Conservation (phyloP, 352 stramenopile species). For the Phytophthora europaea region DNA sequence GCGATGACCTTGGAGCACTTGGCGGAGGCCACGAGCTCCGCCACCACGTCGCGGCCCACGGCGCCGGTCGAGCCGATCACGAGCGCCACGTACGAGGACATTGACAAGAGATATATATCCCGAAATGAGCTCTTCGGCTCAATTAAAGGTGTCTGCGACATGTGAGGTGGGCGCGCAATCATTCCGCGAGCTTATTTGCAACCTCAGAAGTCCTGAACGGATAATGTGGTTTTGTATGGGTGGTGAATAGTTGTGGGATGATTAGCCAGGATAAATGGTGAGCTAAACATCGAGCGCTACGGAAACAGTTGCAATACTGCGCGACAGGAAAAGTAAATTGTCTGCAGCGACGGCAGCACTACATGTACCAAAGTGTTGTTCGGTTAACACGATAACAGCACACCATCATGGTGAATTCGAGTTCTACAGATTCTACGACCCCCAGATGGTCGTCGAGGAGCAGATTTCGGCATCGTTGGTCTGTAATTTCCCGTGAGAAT, state of each 20-base stretch:
- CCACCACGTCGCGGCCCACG: conserved; percentile 77
- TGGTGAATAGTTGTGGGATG: background rate
- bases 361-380: too few species aligned
- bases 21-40: conserved; percentile 67
- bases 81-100: conserved; percentile 64
- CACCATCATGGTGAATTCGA: too few species aligned
- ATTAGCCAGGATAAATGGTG: background rate
- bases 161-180: conserved; percentile 17
- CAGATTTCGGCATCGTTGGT: too few species aligned
- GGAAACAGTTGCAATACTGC: background rate
- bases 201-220: background rate
- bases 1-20: conserved; percentile 81
- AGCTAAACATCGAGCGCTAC: background rate
- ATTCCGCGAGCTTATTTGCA: background rate
- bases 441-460: too few species aligned
- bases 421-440: too few species aligned
- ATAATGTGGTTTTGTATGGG: background rate
- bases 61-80: conserved; percentile 81
- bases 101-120: background rate
- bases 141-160: conserved; percentile 9
- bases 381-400: too few species aligned
- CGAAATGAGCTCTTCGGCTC: conserved; percentile 18
- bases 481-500: too few species aligned
- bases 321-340: too few species aligned
- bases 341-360: too few species aligned